Percentiles rank a stretch among this genome's conserved stretches.
Conservation (phyloP, 208 protist species). For the Porcisia deanei region DNA sequence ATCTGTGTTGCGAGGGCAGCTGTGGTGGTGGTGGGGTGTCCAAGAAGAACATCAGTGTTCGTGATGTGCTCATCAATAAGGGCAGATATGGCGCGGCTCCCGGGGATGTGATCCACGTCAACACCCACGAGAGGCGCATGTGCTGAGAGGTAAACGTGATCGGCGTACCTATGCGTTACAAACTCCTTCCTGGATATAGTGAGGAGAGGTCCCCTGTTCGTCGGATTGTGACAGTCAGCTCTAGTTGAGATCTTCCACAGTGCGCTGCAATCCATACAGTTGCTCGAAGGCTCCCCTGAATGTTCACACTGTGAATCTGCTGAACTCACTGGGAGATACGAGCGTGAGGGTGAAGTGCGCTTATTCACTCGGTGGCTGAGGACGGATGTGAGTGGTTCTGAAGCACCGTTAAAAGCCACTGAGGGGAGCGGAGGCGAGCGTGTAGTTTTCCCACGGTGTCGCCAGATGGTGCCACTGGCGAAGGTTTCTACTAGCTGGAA, state of each 20-base stretch:
- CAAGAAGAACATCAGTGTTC: conserved; percentile 31
- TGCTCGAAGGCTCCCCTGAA: conserved; percentile 79
- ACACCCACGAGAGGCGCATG: conserved; percentile 38
- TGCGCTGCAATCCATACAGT: conserved; percentile 44
- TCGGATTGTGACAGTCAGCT: conserved; percentile 78
- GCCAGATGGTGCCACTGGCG: conserved; percentile 65
- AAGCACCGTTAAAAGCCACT: conserved; percentile 44
- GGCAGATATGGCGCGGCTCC: conserved; percentile 26
- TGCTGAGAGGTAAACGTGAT: conserved; percentile 72
- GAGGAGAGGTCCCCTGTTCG: conserved; percentile 45
- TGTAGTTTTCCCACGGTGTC: conserved; percentile 78
- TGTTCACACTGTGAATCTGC: conserved; percentile 82
- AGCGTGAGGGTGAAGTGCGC: conserved; percentile 67
- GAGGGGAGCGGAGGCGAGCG: conserved; percentile 67
- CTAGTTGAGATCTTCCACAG: conserved; percentile 14
- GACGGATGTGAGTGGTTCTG: conserved; percentile 69
- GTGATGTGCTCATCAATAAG: conserved; percentile 84
- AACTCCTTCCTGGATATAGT: conserved; percentile 55
- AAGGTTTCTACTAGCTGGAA: conserved; percentile 79
- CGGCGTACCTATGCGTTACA: conserved; percentile 50
- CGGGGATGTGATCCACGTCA: conserved; percentile 23
- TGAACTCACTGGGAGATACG: conserved; percentile 48
- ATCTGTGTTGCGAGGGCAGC: conserved; percentile 52
- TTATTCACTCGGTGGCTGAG: conserved; percentile 69
- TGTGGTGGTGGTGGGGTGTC: conserved; percentile 27